Base-by-base conservation (phyloP, 1,284 basidiomycete genomes). In the Cyathus olla region DNA sequence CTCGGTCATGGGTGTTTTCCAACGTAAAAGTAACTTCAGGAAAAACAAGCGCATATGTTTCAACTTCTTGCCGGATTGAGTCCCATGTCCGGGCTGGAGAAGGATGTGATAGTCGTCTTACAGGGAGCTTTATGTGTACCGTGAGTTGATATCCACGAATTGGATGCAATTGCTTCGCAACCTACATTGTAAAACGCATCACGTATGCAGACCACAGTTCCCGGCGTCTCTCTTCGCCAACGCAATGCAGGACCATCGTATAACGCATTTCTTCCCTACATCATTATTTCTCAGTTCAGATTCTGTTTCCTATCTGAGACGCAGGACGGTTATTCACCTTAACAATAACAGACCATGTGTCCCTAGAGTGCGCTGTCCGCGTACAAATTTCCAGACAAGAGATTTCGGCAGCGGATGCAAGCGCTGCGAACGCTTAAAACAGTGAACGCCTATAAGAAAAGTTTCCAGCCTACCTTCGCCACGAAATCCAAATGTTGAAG, bases 121-220 rank as follows among this genome's bases (percentile, higher is more conserved):
- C 88, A 42, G 94, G 94, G 51, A 95, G 85, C 93, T 95, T 27
- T 51, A 51, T 26, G 17, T 10, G 15, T 42, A 37, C 31, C 31
- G 13, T 35, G 6, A 35, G 31, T 13, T 13, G 13, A 35, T 13
- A 35, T 35, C 31, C 29, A 62, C 55, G 60, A 39, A 31, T 55
- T 21, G 50, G 50, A 19, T 6, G 31, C 13, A 35, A 35, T 35
- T 35, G 31, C n/a, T 35, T 8, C 8, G 31, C 31, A 6, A 77
- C 87, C 50, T 65, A 95, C 94, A 70, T 93, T 95, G 72, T 92
- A 93, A 74, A 96, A 98, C 4, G 93, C 89, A 72, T 97, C 96
- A 22, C 93, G 89, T 40, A 97, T 83, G 66, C 86, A 89, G 42
- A 96, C 90, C 11, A 87, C 89, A 3, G 95, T 97, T 4, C 96